Evolutionary conservation across 176 grass and related monocot genomes (phyloP), one percentile per base, ranked within the genome.

Genomic region (Bolboschoenus planiculmis): DNA sequence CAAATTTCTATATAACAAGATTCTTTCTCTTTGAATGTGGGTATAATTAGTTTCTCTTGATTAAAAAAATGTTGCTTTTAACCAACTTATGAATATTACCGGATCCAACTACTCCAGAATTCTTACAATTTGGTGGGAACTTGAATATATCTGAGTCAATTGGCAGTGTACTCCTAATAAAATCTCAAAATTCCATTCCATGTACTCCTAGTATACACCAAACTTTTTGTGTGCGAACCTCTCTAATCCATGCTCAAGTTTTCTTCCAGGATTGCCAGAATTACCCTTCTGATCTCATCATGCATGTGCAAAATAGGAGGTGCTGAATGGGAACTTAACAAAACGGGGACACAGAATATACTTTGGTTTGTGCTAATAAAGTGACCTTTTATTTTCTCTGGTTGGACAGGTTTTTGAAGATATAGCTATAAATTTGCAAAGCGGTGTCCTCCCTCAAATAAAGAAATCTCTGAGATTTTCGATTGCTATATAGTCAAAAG

Each of bases 331-430:
- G 13, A 30, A 46, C 65, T 61, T 81, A 64, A 43, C 40, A 61
- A 27, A 27, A 61, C 21, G 18, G 36, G 8, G 4, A 58, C 2
- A 40, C 10, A 2, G 5, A 31, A 27, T 62, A 4, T 81, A 24
- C 36, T 62, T 46, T 29, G 2, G 13, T 42, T 46, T 1, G 4
- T 82, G 36, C 13, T 64, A 81, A 42, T 63, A 30, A 82, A 16
- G 47, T 44, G 56, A 29, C 27, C 13, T 20, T 44, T 47, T 65
- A 11, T 65, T 33, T 82, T 53, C 36, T 82, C 59, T 44, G 33
- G 39, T 44, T 47, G 57, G 34, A 82, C 79, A 82, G 79, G 30
- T 55, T 24, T 7, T 15, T 29, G 79, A 82, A 65, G 79, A 82
- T 48, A 18, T 26, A 33, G 47, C 30, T 56, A 15, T 31, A 27